Evolutionary conservation across 352 stramenopile species (phyloP).

Genomic region (Pelagophyceae sp.): DNA sequence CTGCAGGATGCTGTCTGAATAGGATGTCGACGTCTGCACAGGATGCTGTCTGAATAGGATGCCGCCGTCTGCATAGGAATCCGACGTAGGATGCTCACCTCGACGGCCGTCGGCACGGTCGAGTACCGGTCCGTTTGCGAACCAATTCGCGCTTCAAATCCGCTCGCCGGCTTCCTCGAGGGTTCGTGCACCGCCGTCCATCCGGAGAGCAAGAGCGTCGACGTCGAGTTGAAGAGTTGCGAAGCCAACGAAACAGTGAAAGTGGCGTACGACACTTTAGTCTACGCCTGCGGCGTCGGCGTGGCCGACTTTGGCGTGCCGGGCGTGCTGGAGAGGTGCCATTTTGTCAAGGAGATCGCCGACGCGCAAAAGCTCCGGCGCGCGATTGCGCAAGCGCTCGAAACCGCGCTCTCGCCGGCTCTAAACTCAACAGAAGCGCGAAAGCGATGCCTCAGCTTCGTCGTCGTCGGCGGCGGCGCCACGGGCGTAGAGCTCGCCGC

Average conservation of each 20-base stretch:
- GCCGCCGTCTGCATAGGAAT: too few species aligned
- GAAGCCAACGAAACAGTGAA: slow-evolving; percentile 15
- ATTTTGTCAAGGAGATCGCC: slow-evolving; percentile 37
- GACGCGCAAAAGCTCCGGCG: slow-evolving; percentile 30
- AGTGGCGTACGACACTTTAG: slow-evolving; percentile 15
- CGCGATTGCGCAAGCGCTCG: slow-evolving; percentile 31
- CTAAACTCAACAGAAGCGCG: slow-evolving; percentile 16
- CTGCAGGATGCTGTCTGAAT: too few species aligned
- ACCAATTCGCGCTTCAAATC: slow-evolving; percentile 47
- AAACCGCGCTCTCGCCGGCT: slow-evolving; percentile 33
- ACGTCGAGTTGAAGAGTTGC: slow-evolving; percentile 33
- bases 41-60: too few species aligned
- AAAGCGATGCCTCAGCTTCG: slow-evolving; percentile 28
- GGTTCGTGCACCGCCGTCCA: slow-evolving; percentile 35
- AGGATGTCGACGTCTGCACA: too few species aligned
- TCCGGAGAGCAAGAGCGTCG: slow-evolving; percentile 31
- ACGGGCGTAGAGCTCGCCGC: slow-evolving; percentile 41
- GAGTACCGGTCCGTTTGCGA: slow-evolving; percentile 57
- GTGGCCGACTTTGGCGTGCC: not conserved
- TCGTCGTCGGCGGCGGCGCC: slow-evolving; percentile 41
- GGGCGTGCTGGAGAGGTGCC: slow-evolving; percentile 27
- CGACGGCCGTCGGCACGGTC: slow-evolving; percentile 44
- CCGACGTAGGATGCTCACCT: too few species aligned
- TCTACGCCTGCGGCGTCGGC: not conserved
- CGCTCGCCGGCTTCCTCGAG: slow-evolving; percentile 54